Percentiles rank a stretch among this genome's conserved stretches.
These are phyloP conservation scores for Coemansia sp. DNA, from an alignment of 192 early-diverging fungal species.

Conservation along the genomic window DNA sequence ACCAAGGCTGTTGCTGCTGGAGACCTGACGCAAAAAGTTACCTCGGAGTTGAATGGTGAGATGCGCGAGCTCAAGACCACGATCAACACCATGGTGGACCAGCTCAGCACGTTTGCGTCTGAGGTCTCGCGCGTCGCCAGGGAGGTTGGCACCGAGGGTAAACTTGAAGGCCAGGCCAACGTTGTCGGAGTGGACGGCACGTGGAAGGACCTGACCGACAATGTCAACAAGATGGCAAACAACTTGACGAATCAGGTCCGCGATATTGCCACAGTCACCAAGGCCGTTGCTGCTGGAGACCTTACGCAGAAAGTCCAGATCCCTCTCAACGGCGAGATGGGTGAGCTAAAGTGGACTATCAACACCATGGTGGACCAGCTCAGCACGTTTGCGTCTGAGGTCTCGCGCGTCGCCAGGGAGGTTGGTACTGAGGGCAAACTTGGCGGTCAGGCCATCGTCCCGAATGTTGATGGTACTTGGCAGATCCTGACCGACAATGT, in stretches of 20 bases:
- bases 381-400: conserved; percentile 57
- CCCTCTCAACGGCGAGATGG: conserved; percentile 53
- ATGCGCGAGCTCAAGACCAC: conserved; percentile 41
- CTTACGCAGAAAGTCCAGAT: conserved; percentile 54
- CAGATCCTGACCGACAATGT: conserved; percentile 58
- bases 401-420: conserved; percentile 68
- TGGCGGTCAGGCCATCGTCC: conserved; percentile 60
- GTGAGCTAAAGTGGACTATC: conserved; percentile 35
- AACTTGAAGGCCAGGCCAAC: conserved; percentile 65
- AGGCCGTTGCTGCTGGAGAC: conserved; percentile 57
- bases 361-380: conserved; percentile 60
- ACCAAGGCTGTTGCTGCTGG: conserved; percentile 57
- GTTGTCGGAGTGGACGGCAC: conserved; percentile 50
- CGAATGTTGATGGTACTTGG: conserved; percentile 57
- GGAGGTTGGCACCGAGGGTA: conserved; percentile 69
- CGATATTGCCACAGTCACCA: conserved; percentile 59
- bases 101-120: conserved; percentile 57
- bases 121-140: conserved; percentile 70
- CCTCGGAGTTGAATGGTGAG: conserved; percentile 51
- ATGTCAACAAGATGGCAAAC: conserved; percentile 62
- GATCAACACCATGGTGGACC: conserved; percentile 55
- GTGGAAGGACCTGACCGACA: conserved; percentile 60
- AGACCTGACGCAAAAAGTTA: conserved; percentile 55
- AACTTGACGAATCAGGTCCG: conserved; percentile 63
- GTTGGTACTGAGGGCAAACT: conserved; percentile 71